Conservation (phyloP, 2,329 filamentous ascomycete genomes). For the Didymella keratinophila region DNA sequence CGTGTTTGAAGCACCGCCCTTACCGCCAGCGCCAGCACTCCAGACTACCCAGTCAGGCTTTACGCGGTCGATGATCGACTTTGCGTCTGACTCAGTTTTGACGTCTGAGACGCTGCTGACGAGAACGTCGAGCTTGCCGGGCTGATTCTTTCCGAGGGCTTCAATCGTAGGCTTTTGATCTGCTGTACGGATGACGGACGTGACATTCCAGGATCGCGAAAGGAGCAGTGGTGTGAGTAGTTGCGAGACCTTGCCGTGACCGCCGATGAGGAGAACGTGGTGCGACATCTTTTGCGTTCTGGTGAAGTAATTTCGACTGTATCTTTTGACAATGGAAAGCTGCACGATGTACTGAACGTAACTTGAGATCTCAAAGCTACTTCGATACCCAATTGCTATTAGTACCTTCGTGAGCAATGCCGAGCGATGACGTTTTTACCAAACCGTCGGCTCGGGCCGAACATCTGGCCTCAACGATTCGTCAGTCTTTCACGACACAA, state of each 20-base stretch:
- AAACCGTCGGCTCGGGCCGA: conserved; percentile 13
- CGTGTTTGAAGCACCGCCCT: conserved; percentile 60
- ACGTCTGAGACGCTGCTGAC: conserved; percentile 76
- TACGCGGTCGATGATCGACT: conserved; percentile 67
- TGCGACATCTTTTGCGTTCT: conserved; percentile 36
- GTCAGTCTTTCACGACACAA: neutral
- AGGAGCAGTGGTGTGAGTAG: conserved; percentile 79
- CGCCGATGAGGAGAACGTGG: conserved; percentile 74
- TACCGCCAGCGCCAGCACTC: conserved; percentile 69
- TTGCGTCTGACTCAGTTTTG: conserved; percentile 68
- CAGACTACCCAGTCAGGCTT: conserved; percentile 73
- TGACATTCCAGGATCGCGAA: conserved; percentile 76
- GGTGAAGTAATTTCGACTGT: no score
- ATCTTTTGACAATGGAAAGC: no score
- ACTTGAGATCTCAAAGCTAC: no score
- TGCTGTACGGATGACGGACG: conserved; percentile 77
- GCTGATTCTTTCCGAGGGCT: conserved; percentile 64
- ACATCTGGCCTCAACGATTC: conserved; percentile 8
- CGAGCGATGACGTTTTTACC: conserved; percentile 17
- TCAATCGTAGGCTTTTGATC: conserved; percentile 72
- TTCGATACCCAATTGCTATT: conserved; percentile 5
- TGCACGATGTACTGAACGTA: no score
- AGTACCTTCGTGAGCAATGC: conserved; percentile 13
- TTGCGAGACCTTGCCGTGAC: conserved; percentile 81
- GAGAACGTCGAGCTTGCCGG: conserved; percentile 72